Evolutionary conservation across 2,329 filamentous ascomycete species (phyloP).

Genomic region (Cladosporium oxysporum): DNA sequence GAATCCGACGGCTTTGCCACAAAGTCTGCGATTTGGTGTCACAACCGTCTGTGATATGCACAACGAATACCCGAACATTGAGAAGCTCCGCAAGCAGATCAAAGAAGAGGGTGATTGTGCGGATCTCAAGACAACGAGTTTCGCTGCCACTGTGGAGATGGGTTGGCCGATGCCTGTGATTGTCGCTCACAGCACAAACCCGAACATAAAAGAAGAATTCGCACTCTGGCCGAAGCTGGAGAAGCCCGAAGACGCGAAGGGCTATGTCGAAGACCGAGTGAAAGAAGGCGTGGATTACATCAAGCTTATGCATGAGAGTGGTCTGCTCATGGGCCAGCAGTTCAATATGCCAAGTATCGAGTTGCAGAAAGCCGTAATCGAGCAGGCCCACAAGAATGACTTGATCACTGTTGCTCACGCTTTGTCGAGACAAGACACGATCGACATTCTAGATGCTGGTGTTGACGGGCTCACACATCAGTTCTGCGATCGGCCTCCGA

Average conservation of each 20-base stretch:
- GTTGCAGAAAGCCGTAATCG: slow-evolving; percentile 49
- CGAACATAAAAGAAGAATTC: slow-evolving; percentile 34
- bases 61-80: slow-evolving; percentile 40
- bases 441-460: slow-evolving; percentile 45
- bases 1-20: slow-evolving; percentile 43
- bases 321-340: slow-evolving; percentile 41
- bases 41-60: slow-evolving; percentile 57
- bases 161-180: slow-evolving; percentile 54
- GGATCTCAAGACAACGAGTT: slow-evolving; percentile 52
- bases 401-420: slow-evolving; percentile 46
- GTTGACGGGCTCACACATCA: slow-evolving; percentile 49
- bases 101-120: slow-evolving; percentile 41
- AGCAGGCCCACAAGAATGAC: slow-evolving; percentile 41
- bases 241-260: slow-evolving; percentile 43
- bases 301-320: slow-evolving; percentile 55
- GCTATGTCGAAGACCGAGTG: slow-evolving; percentile 45
- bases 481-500: slow-evolving; percentile 44
- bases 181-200: slow-evolving; percentile 24
- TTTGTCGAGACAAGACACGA: slow-evolving; percentile 41
- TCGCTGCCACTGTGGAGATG: slow-evolving; percentile 53
- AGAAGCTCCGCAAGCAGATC: slow-evolving; percentile 34
- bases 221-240: slow-evolving; percentile 52
- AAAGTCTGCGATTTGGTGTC: slow-evolving; percentile 52
- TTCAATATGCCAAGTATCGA: slow-evolving; percentile 45
- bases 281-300: slow-evolving; percentile 51